Evolutionary conservation across 768 basidiomycete species (phyloP).

Genomic region (Leccinum rimulosum): DNA sequence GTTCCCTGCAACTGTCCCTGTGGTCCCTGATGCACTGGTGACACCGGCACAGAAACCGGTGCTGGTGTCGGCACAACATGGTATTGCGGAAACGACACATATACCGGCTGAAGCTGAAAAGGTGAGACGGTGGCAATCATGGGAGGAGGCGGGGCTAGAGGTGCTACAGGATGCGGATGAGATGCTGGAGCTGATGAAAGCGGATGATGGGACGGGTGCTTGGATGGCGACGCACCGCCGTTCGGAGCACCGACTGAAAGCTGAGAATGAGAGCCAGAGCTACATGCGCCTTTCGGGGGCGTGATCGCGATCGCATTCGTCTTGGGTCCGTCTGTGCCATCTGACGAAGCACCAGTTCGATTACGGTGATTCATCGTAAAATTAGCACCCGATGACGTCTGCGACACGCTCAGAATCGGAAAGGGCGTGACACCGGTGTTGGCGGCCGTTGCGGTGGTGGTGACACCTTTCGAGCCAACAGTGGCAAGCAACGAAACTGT

Average conservation of each 20-base stretch:
- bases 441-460: no score
- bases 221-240: slow-evolving; percentile 3
- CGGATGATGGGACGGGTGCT: background rate
- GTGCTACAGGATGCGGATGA: background rate
- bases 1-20: background rate
- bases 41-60: background rate
- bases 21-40: background rate
- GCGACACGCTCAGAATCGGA: no score
- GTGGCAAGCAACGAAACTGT: no score
- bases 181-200: slow-evolving; percentile 12
- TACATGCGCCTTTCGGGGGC: slow-evolving; percentile 5
- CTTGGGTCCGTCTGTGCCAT: slow-evolving; percentile 5
- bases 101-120: slow-evolving; percentile 19
- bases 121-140: slow-evolving; percentile 14
- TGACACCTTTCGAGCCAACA: no score
- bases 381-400: no score
- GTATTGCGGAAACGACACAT: slow-evolving; percentile 24
- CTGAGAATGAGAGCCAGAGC: slow-evolving; percentile 1
- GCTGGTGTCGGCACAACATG: slow-evolving; percentile 11
- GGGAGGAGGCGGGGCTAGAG: slow-evolving; percentile 10
- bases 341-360: background rate
- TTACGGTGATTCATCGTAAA: background rate
- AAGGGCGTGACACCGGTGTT: no score
- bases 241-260: background rate
- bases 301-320: slow-evolving; percentile 2